Conservation (phyloP, 2,329 filamentous ascomycete genomes). For the Cordyceps cicadae region DNA sequence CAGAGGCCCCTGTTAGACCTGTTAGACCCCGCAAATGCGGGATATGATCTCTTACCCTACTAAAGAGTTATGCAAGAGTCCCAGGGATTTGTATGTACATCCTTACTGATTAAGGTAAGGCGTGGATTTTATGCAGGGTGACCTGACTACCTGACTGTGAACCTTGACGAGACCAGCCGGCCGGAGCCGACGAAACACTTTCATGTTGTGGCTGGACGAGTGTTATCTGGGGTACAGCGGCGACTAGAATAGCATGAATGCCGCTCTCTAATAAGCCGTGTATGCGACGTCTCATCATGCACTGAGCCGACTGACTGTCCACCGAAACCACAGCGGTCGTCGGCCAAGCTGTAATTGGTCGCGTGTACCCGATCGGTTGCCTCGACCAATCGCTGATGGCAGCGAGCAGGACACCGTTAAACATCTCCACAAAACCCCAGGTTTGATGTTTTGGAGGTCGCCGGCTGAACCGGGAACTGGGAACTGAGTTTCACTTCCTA, state of each 20-base stretch:
- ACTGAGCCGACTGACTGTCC: not conserved
- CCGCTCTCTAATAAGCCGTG: not conserved
- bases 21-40: too few relatives aligned
- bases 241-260: not conserved
- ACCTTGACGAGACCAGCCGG: not conserved
- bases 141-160: too few relatives aligned
- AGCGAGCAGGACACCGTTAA: not conserved
- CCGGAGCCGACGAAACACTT: not conserved
- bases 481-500: not conserved
- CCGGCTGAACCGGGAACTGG: not conserved
- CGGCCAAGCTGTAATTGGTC: not conserved
- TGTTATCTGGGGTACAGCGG: not conserved
- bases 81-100: too few relatives aligned
- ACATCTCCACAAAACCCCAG: not conserved
- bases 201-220: not conserved
- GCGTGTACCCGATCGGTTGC: not conserved
- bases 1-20: too few relatives aligned
- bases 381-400: not conserved
- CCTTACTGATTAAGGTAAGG: too few relatives aligned
- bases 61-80: too few relatives aligned
- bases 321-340: not conserved
- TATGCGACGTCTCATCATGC: not conserved
- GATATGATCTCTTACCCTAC: too few relatives aligned
- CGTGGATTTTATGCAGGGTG: too few relatives aligned
- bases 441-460: not conserved